Conservation (phyloP, 805 yeast genomes). For the Spathaspora boniae region DNA sequence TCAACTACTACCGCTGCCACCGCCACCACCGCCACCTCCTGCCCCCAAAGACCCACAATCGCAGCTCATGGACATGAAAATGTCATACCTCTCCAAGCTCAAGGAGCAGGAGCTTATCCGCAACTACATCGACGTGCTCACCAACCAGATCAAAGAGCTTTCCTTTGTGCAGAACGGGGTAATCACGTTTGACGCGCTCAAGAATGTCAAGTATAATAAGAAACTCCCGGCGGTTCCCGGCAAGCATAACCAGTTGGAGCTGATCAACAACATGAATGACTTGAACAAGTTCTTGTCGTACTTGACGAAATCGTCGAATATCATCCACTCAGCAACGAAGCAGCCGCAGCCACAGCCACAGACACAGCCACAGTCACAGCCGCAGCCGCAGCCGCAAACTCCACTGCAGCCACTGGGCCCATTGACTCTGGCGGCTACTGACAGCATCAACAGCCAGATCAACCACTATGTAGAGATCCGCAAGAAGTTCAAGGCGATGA, state of each 20-base stretch:
- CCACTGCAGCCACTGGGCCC: conserved; percentile 5
- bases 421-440: conserved; percentile 13
- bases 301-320: conserved; percentile 32
- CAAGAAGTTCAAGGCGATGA: conserved; percentile 14
- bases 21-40: conserved; percentile 2
- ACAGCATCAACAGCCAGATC: conserved; percentile 22
- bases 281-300: conserved; percentile 38
- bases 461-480: conserved; percentile 19
- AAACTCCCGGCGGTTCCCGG: background rate
- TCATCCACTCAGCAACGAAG: conserved; percentile 39
- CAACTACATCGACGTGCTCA: conserved; percentile 40
- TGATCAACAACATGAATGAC: conserved; percentile 37
- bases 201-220: conserved; percentile 14
- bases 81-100: conserved; percentile 31
- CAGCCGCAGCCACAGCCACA: background rate
- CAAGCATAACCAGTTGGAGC: conserved; percentile 32
- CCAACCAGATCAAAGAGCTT: conserved; percentile 41
- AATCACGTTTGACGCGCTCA: conserved; percentile 39
- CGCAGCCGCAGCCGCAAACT: no score
- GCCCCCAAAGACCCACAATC: conserved; percentile 8
- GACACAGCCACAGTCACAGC: no score
- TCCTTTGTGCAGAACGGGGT: conserved; percentile 43
- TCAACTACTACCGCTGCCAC: background rate
- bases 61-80: conserved; percentile 25
- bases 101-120: conserved; percentile 42